Evolutionary conservation across 805 yeast genomes (phyloP).

Genomic region (Candida morakotiae): DNA sequence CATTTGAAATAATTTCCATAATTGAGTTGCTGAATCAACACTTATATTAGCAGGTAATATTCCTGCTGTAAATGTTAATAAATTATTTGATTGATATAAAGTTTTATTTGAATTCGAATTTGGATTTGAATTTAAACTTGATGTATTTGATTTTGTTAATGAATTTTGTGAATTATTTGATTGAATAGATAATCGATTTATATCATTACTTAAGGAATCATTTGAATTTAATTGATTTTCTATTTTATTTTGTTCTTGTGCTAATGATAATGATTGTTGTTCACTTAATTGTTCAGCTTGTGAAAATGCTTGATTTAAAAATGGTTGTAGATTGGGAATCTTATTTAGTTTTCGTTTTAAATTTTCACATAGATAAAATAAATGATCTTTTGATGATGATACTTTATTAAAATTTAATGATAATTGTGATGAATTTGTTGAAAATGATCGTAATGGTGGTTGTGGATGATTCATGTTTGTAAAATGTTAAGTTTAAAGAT

Average conservation of each 20-base stretch:
- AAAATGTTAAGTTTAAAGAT: no score
- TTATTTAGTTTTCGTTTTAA: slow-evolving; percentile 52
- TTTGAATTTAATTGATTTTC: neutral
- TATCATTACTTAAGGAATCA: neutral
- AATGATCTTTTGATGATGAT: slow-evolving; percentile 61
- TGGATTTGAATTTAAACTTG: neutral
- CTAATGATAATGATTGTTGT: slow-evolving; percentile 58
- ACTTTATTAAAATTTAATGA: slow-evolving; percentile 53
- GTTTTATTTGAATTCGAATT: no score
- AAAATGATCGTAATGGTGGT: slow-evolving; percentile 33
- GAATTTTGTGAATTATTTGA: slow-evolving; percentile 33
- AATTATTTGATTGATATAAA: slow-evolving; percentile 31
- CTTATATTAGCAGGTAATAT: slow-evolving; percentile 67
- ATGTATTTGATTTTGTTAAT: neutral
- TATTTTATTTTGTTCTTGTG: slow-evolving; percentile 26
- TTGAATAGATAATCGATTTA: slow-evolving; percentile 23
- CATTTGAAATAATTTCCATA: slow-evolving; percentile 84
- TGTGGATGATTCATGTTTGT: slow-evolving; percentile 11
- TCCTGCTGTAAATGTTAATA: slow-evolving; percentile 70
- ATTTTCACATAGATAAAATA: slow-evolving; percentile 61
- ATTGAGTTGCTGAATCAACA: slow-evolving; percentile 89
- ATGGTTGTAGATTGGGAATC: slow-evolving; percentile 67
- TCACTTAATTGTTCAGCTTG: slow-evolving; percentile 68
- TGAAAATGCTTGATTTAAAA: slow-evolving; percentile 57
- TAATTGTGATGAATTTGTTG: slow-evolving; percentile 19